Conservation (phyloP, 345 rosid genomes). For the Rubroshorea leprosula region DNA sequence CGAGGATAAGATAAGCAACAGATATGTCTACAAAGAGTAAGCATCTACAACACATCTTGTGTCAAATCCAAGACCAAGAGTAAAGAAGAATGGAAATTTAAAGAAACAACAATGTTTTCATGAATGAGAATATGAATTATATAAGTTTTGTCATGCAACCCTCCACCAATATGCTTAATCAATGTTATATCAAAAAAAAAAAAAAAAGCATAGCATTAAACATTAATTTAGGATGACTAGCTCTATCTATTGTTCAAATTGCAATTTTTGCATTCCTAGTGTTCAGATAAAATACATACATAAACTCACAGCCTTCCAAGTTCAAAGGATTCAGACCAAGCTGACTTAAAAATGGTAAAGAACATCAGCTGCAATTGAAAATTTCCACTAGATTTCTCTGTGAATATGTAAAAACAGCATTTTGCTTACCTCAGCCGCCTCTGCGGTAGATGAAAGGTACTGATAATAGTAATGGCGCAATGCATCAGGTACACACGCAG, state of each 20-base stretch:
- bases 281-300: not conserved
- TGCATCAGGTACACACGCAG: conserved; percentile 89
- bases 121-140: too few species aligned
- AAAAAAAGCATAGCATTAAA: not conserved
- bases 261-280: not conserved
- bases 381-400: not conserved
- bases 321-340: not conserved
- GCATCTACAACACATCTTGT: too few species aligned
- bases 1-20: too few species aligned
- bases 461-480: conserved; percentile 92
- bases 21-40: too few species aligned
- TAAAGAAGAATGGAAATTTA: too few species aligned
- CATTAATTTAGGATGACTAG: not conserved
- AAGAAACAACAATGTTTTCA: not conserved
- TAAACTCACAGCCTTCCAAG: conserved; percentile 1
- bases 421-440: conserved; percentile 82
- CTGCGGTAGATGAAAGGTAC: conserved; percentile 88
- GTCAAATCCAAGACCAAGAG: too few species aligned
- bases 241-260: not conserved
- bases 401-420: conserved; percentile 11
- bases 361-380: not conserved
- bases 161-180: not conserved
- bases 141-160: too few species aligned
- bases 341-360: not conserved
- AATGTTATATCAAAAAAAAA: conserved; percentile 8